Percentiles rank a stretch among this genome's conserved stretches.
These are phyloP conservation scores for Scopulariopsis brevicaulis DNA, from an alignment of 2,329 filamentous ascomycete genomes.

Conservation along the genomic window DNA sequence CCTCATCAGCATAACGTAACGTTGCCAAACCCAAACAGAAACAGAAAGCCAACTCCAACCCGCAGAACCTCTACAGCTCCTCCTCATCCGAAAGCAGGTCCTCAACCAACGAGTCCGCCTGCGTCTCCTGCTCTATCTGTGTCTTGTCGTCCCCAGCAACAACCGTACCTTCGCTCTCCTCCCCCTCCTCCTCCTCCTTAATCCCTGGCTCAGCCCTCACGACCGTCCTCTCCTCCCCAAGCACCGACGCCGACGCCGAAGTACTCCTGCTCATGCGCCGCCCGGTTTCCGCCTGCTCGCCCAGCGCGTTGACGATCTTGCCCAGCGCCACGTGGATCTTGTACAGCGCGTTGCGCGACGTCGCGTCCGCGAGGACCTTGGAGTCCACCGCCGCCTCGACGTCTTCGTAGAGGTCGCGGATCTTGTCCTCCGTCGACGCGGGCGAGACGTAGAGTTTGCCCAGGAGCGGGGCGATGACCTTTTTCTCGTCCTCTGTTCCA, in stretches of 20 bases:
- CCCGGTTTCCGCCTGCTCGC: conserved; percentile 24
- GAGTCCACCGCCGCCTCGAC: conserved; percentile 52
- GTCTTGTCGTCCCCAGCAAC: conserved; percentile 11
- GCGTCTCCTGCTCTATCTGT: conserved; percentile 8
- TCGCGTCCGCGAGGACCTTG: conserved; percentile 46
- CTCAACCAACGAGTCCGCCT: conserved; percentile 23
- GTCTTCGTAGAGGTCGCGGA: conserved; percentile 45
- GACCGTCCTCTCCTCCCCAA: conserved; percentile 10
- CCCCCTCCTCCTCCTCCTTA: conserved; percentile 32
- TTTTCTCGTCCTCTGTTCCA: conserved; percentile 68
- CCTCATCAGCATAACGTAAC: conserved; percentile 1
- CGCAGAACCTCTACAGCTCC: conserved; percentile 16
- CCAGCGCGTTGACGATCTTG: conserved; percentile 53
- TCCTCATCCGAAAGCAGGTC: conserved; percentile 29
- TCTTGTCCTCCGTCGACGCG: conserved; percentile 45
- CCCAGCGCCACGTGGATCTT: conserved; percentile 57
- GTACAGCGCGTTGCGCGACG: conserved; percentile 52
- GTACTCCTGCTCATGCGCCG: conserved; percentile 31
- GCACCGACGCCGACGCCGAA: conserved; percentile 15
- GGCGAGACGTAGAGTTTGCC: conserved; percentile 73
- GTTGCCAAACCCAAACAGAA: neutral
- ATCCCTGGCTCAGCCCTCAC: conserved; percentile 13
- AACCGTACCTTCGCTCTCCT: conserved; percentile 15
- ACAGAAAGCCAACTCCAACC: neutral
- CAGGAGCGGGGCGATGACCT: conserved; percentile 64